phyloP scores from a whole-genome alignment of 208 protist species.

The Trypanosoma platydactyli region DNA sequence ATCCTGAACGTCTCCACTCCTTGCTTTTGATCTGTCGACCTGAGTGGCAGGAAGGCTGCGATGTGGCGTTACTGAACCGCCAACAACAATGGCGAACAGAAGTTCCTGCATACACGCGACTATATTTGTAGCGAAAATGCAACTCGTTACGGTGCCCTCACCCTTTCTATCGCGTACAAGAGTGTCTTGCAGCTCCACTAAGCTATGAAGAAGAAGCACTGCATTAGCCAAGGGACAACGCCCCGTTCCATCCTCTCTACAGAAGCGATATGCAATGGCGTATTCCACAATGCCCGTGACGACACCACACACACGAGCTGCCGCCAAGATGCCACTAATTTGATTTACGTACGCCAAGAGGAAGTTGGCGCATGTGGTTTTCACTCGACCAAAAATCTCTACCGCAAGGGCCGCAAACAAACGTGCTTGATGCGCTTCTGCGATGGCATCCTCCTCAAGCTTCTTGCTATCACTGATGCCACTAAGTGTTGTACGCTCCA shows the following conservation, averaged over 20 bases:
- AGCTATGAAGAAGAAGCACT: constrained; percentile 20
- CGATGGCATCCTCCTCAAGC: background rate
- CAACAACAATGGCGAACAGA: constrained; percentile 56
- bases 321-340: constrained; percentile 6
- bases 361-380: constrained; percentile 21
- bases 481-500: background rate
- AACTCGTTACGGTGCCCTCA: background rate
- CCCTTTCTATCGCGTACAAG: constrained; percentile 5
- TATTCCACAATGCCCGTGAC: constrained; percentile 67
- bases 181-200: constrained; percentile 27
- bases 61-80: constrained; percentile 37
- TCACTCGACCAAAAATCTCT: constrained; percentile 32
- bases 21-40: background rate
- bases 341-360: constrained; percentile 37
- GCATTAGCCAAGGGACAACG: constrained; percentile 27
- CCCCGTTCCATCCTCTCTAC: constrained; percentile 26
- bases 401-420: constrained; percentile 38
- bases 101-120: constrained; percentile 62
- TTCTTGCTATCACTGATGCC: background rate
- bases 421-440: constrained; percentile 13
- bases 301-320: constrained; percentile 42
- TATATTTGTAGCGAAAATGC: constrained; percentile 23
- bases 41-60: constrained; percentile 21
- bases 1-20: constrained; percentile 1
- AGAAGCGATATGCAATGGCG: constrained; percentile 32